These are phyloP conservation scores for Achaetomium macrosporum DNA, from an alignment of 2,329 filamentous ascomycete genomes.

Conservation along the genomic window DNA sequence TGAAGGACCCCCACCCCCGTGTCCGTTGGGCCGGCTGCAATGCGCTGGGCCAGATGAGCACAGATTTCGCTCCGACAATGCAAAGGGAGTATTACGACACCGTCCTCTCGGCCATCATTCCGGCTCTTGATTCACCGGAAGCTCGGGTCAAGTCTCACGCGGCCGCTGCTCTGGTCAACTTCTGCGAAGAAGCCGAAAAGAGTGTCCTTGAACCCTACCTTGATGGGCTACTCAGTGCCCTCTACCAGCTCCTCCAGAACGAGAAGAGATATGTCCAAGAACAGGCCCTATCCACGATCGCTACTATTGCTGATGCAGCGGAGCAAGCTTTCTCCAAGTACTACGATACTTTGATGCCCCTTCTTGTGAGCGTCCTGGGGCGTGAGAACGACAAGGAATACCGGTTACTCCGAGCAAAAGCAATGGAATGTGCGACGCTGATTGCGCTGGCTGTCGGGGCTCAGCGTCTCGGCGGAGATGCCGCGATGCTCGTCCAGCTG, in stretches of 20 bases:
- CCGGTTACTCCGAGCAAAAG: slow-evolving; percentile 85
- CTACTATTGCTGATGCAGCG: slow-evolving; percentile 96
- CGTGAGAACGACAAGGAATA: slow-evolving; percentile 93
- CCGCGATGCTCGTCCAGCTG: slow-evolving; percentile 78
- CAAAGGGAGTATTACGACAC: slow-evolving; percentile 89
- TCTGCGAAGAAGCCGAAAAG: slow-evolving; percentile 97
- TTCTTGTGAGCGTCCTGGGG: slow-evolving; percentile 82
- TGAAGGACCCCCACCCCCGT: slow-evolving; percentile 84
- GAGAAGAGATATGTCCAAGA: slow-evolving; percentile 96
- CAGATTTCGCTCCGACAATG: slow-evolving; percentile 97
- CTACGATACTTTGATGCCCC: slow-evolving; percentile 92
- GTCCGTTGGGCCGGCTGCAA: slow-evolving; percentile 98
- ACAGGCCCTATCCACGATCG: slow-evolving; percentile 94
- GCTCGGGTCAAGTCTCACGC: slow-evolving; percentile 94
- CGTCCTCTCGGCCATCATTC: slow-evolving; percentile 85
- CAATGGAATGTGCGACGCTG: slow-evolving; percentile 97
- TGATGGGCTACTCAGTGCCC: slow-evolving; percentile 74
- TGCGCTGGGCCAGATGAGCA: slow-evolving; percentile 99
- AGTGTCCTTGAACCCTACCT: slow-evolving; percentile 86
- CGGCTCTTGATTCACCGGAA: slow-evolving; percentile 83
- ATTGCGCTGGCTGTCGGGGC: slow-evolving; percentile 94
- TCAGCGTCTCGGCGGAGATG: slow-evolving; percentile 82
- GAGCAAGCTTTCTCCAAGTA: slow-evolving; percentile 93
- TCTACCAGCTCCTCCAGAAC: slow-evolving; percentile 83
- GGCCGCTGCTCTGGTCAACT: slow-evolving; percentile 96